Evolutionary conservation across 2,329 filamentous ascomycete species (phyloP), one percentile per base, ranked within the genome.

Genomic region (Ilyonectria mors-panacis): DNA sequence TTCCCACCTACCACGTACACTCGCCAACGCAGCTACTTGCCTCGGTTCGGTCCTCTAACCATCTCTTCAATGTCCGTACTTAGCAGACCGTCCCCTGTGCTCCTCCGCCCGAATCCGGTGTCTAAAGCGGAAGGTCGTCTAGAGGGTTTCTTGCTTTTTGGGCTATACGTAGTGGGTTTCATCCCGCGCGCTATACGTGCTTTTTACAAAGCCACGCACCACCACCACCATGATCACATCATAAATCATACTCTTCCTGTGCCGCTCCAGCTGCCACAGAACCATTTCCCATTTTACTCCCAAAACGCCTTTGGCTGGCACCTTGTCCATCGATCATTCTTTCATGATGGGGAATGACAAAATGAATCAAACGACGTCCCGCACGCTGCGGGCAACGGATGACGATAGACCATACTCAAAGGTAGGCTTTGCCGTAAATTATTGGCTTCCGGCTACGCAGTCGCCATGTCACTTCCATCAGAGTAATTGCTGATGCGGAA

Each of bases 361-460:
- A 6, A 45, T 21, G 42, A 45, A 45, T 23, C 95, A 98, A 84
- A 98, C 95, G 66, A 98, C 95, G 26, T 98, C 95, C 75, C 91
- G 95, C 79, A 85, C 98, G 77, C 87, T 98, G 85, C 94, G 95
- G 81, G 97, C 98, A 94, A 98, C 95, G 81, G 93, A 95, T 77
- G 95, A 98, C 86, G 95, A 98, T 78, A 90, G 95, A 77, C 95
- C 95, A 37, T 98, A 95, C 79, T 97, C 94, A 63, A 94, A 92
- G 85, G 94, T 97, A 87, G 9, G 19, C 8, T 45, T 45, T 17
- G 10, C 42, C 82, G 92, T 88, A 59, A 21, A 4, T 17, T 10
- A 51, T 17, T 33, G 23, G 8, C 3, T 13, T 17, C 37, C 23
- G 65, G 58, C 48, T 10, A 19, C 23, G 10, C 26, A 17, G 13